Evolutionary conservation across 2,329 filamentous ascomycete genomes (phyloP).

Genomic region (Talaromyces verruculosus): DNA sequence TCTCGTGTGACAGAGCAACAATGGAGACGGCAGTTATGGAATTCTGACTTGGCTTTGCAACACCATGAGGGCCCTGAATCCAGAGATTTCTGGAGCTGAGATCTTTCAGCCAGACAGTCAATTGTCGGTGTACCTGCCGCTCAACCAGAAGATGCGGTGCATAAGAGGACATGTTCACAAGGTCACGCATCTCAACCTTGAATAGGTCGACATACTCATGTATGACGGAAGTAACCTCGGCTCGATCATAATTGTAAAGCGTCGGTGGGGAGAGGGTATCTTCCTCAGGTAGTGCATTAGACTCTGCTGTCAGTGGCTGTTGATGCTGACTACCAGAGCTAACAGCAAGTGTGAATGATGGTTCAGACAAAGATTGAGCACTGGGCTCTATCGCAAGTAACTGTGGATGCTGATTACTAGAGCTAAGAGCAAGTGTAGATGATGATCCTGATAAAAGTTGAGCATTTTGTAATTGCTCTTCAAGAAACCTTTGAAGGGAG

Average conservation of each 20-base stretch:
- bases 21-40: constrained; percentile 1
- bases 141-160: background rate
- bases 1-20: constrained; percentile 9
- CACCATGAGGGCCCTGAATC: constrained; percentile 8
- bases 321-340: background rate
- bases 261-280: background rate
- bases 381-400: background rate
- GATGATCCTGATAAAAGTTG: background rate
- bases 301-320: background rate
- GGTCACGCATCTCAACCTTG: background rate
- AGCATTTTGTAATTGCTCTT: background rate
- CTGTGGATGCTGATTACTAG: background rate
- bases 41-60: constrained; percentile 6
- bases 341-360: background rate
- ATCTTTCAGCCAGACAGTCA: background rate
- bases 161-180: background rate
- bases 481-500: background rate
- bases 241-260: background rate
- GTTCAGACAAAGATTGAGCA: background rate
- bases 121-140: background rate
- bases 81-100: background rate
- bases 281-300: background rate
- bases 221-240: background rate
- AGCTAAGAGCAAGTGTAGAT: background rate
- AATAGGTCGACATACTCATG: background rate